Conservation (phyloP, 306 rosid species). For the Quercus bicolor region DNA sequence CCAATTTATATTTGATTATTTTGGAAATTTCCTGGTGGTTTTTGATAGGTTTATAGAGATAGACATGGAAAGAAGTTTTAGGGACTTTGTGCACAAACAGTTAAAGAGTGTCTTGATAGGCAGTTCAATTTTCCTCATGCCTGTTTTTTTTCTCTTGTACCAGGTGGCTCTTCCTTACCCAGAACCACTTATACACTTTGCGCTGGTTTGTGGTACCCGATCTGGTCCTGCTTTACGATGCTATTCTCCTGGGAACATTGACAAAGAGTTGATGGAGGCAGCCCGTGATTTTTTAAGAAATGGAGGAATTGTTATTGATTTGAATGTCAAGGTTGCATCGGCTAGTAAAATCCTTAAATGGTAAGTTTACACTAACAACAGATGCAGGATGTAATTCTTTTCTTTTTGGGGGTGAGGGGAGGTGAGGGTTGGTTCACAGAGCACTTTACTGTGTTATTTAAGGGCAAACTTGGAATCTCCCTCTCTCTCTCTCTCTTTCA, state of each 20-base stretch:
- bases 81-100: neutral
- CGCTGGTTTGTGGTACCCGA: constrained; percentile 70
- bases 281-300: constrained; percentile 59
- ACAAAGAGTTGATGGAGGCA: constrained; percentile 71
- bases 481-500: neutral
- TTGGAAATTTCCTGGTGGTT: neutral
- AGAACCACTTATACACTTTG: constrained; percentile 88
- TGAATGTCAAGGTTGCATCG: constrained; percentile 46
- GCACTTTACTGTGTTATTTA: neutral
- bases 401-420: neutral
- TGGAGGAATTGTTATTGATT: constrained; percentile 59
- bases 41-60: neutral
- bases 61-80: neutral
- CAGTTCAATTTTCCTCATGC: neutral
- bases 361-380: constrained; percentile 34
- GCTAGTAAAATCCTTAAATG: constrained; percentile 75
- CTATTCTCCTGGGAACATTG: constrained; percentile 74
- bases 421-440: neutral
- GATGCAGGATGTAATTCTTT: neutral
- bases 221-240: constrained; percentile 76
- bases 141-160: constrained; percentile 15
- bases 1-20: neutral
- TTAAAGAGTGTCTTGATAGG: constrained; percentile 1
- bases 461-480: neutral
- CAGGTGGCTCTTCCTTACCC: constrained; percentile 83